Conservation (phyloP, 495 filamentous ascomycete genomes). For the Talaromyces trachyspermus region DNA sequence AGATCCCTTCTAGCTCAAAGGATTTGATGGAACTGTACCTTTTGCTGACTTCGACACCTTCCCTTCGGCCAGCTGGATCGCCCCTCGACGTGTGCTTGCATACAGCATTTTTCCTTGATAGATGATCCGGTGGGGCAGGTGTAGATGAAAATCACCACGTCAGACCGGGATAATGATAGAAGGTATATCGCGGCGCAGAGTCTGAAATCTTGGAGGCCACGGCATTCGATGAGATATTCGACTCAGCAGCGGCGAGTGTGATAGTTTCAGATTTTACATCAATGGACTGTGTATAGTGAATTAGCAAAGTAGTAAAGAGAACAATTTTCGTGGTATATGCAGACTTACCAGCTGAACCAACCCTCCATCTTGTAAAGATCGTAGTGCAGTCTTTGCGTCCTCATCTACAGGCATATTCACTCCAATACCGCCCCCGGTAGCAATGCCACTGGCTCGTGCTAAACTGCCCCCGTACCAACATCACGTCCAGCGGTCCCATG, state of each 20-base stretch:
- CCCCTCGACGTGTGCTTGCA: conserved; percentile 69
- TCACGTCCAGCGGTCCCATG: conserved; percentile 57
- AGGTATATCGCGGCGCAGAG: conserved; percentile 82
- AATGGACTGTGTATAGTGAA: conserved; percentile 31
- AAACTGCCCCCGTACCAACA: conserved; percentile 56
- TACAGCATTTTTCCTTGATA: conserved; percentile 96
- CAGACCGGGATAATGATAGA: conserved; percentile 67
- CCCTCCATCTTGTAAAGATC: conserved; percentile 46
- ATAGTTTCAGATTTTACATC: conserved; percentile 74
- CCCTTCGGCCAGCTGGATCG: conserved; percentile 58
- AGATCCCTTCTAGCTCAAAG: conserved; percentile 10
- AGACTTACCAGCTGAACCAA: conserved; percentile 75
- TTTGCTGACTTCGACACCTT: conserved; percentile 69
- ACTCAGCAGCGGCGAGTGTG: conserved; percentile 53
- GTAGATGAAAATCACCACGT: conserved; percentile 83
- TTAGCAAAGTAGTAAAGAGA: conserved; percentile 4
- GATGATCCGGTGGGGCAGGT: conserved; percentile 75
- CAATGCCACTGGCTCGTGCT: conserved; percentile 55
- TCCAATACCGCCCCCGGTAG: conserved; percentile 31
- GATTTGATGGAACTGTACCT: conserved; percentile 40
- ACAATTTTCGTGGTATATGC: not conserved
- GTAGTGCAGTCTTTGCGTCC: conserved; percentile 59
- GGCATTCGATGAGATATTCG: conserved; percentile 43
- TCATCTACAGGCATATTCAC: conserved; percentile 61
- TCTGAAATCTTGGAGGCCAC: conserved; percentile 59